A percentile compares a stretch with the other conserved stretches of the same genome.
Evolutionary conservation across 768 basidiomycete genomes (phyloP).

Genomic region (Leccinum barrowsii): DNA sequence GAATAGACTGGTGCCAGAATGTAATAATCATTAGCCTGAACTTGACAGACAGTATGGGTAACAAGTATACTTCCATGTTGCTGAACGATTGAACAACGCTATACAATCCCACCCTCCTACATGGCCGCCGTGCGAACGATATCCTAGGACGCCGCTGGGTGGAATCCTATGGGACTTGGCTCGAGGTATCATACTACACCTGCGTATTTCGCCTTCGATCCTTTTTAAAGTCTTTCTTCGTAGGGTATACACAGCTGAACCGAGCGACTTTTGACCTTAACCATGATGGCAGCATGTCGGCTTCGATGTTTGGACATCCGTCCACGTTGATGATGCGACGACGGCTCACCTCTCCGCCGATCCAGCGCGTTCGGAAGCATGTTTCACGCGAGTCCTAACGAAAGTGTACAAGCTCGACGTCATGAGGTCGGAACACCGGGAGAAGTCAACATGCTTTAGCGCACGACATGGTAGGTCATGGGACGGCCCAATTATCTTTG

Average conservation of each 20-base stretch:
- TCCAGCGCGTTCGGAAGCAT: constrained; percentile 17
- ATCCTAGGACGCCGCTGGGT: no score
- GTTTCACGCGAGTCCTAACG: constrained; percentile 45
- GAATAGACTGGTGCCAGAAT: no score
- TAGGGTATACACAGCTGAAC: constrained; percentile 60
- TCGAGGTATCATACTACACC: background rate
- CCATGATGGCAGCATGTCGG: constrained; percentile 58
- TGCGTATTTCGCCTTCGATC: constrained; percentile 23
- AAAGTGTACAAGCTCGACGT: constrained; percentile 52
- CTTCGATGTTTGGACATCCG: constrained; percentile 54
- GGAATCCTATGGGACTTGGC: background rate
- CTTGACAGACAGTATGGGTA: background rate
- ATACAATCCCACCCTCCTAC: background rate
- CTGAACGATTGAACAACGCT: background rate
- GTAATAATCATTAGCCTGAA: constrained; percentile 1
- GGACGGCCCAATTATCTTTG: constrained; percentile 7
- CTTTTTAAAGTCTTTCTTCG: constrained; percentile 43
- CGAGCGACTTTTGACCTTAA: constrained; percentile 47
- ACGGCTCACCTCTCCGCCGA: constrained; percentile 11
- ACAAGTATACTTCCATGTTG: constrained; percentile 1
- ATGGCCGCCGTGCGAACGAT: background rate
- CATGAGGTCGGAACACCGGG: constrained; percentile 48
- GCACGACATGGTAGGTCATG: constrained; percentile 39
- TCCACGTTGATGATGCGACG: constrained; percentile 53
- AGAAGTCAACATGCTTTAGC: constrained; percentile 51